phyloP scores from a whole-genome alignment of 164 flowering plant genomes.

The Magnolia officinalis region DNA sequence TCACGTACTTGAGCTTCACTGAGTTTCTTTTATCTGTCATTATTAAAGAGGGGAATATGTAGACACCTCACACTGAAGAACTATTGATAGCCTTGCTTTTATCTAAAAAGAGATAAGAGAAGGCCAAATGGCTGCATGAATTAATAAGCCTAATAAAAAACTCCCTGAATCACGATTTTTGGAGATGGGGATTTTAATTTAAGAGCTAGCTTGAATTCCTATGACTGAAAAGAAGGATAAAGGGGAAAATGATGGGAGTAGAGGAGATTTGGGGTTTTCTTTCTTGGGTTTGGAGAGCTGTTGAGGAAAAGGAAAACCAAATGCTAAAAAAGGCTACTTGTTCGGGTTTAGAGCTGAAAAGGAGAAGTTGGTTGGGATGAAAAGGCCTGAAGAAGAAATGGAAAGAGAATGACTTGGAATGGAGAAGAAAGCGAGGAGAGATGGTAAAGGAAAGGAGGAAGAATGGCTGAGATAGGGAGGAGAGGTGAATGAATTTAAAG shows the following conservation, averaged over 20 bases:
- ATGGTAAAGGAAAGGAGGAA: not conserved
- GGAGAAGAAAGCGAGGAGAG: not conserved
- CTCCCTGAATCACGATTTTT: no score
- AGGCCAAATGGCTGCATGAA: not conserved
- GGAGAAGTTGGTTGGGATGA: not conserved
- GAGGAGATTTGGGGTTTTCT: not conserved
- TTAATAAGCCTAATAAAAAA: no score
- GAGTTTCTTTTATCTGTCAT: conserved; percentile 12
- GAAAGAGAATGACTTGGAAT: not conserved
- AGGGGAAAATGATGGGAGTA: not conserved
- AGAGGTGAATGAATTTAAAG: not conserved
- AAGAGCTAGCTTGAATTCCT: not conserved
- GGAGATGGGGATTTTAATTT: no score
- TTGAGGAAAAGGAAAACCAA: not conserved
- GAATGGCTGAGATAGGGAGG: not conserved
- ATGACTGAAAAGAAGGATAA: not conserved
- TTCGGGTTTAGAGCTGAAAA: not conserved
- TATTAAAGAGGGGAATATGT: not conserved
- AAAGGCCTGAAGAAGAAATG: not conserved
- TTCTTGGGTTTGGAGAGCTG: not conserved
- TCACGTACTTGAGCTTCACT: conserved; percentile 61
- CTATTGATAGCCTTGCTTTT: not conserved
- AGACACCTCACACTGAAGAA: not conserved
- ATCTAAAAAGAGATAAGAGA: not conserved
- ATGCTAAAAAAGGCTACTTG: no score